Percentiles rank a stretch among this genome's conserved stretches.
Evolutionary conservation across 2,329 filamentous ascomycete genomes (phyloP).

Genomic region (Nannizzia gypsea): DNA sequence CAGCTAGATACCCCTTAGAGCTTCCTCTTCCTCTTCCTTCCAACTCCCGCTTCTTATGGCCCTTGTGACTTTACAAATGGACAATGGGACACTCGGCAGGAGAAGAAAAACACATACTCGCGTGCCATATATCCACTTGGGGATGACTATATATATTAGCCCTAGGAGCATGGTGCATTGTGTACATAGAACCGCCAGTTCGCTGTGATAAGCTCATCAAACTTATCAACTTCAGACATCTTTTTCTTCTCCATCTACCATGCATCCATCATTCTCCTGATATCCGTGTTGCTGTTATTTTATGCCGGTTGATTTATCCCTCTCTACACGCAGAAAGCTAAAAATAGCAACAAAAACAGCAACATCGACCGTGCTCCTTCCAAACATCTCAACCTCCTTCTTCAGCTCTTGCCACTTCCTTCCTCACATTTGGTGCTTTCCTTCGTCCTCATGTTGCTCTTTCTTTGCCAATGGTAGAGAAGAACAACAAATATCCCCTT

Average conservation of each 20-base stretch:
- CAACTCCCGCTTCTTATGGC: slow-evolving; percentile 59
- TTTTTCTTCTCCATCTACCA: not conserved
- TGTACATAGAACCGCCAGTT: not conserved
- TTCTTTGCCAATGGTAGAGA: not conserved
- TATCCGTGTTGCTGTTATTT: not conserved
- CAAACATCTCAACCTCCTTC: not conserved
- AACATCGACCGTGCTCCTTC: slow-evolving; percentile 1
- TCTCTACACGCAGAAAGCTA: too few relatives aligned
- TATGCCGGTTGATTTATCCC: not conserved
- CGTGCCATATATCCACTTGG: slow-evolving; percentile 30
- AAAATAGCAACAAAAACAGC: not conserved
- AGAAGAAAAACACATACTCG: slow-evolving; percentile 41
- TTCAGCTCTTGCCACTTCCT: not conserved
- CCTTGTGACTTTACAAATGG: slow-evolving; percentile 42
- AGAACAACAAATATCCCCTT: not conserved
- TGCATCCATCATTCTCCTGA: not conserved
- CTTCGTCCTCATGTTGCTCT: not conserved
- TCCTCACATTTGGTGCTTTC: not conserved
- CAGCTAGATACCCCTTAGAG: slow-evolving; percentile 11
- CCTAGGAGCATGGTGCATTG: slow-evolving; percentile 6
- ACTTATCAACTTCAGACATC: not conserved
- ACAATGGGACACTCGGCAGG: slow-evolving; percentile 58
- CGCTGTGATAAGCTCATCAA: not conserved
- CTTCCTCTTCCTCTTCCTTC: too few relatives aligned
- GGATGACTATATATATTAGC: not conserved